These are phyloP conservation scores for Plasmopara halstedii DNA, from an alignment of 352 stramenopile species.

Conservation along the genomic window DNA sequence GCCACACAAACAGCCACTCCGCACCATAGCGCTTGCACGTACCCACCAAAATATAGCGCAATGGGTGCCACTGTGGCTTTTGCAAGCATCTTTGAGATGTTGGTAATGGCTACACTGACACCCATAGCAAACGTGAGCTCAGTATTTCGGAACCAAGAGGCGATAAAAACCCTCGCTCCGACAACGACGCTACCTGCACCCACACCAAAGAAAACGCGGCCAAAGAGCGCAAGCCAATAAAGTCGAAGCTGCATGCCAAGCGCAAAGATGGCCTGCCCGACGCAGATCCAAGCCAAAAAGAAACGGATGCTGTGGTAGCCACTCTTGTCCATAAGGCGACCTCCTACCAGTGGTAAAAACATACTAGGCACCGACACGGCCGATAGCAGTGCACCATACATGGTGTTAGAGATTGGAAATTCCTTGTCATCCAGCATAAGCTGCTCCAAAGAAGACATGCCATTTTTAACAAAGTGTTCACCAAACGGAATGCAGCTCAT, in stretches of 20 bases:
- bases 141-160: conserved; percentile 71
- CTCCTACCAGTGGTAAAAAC: conserved; percentile 72
- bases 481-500: conserved; percentile 83
- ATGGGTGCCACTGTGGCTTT: conserved; percentile 83
- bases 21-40: conserved; percentile 83
- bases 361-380: conserved; percentile 80
- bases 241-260: conserved; percentile 62
- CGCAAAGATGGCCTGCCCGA: conserved; percentile 74
- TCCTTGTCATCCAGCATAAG: conserved; percentile 68
- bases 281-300: conserved; percentile 77
- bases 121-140: conserved; percentile 88
- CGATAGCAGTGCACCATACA: conserved; percentile 77
- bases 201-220: conserved; percentile 76
- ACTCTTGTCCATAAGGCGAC: conserved; percentile 71
- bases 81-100: conserved; percentile 88
- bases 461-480: conserved; percentile 85
- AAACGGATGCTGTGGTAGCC: conserved; percentile 66
- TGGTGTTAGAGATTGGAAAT: conserved; percentile 79
- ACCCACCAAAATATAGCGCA: conserved; percentile 76
- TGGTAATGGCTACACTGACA: conserved; percentile 84
- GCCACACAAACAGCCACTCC: conserved; percentile 49
- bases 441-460: conserved; percentile 73
- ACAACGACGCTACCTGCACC: conserved; percentile 78
- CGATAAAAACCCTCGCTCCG: conserved; percentile 71
- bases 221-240: conserved; percentile 75